phyloP scores from a whole-genome alignment of 2,329 filamentous ascomycete genomes.

The Xylaria sp. region DNA sequence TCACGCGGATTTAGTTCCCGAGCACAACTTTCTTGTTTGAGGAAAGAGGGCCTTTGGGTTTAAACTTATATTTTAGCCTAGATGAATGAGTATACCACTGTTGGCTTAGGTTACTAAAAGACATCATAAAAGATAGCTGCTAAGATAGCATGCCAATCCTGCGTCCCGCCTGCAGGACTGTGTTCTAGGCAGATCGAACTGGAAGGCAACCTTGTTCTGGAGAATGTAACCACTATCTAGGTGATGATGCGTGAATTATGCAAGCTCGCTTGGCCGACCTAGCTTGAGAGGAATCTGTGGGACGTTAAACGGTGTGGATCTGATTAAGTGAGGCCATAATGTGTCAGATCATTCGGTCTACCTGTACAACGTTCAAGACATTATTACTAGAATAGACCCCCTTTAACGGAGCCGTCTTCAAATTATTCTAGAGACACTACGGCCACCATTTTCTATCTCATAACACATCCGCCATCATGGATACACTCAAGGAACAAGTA shows the following conservation, averaged over 20 bases:
- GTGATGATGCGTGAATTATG: slow-evolving; percentile 4
- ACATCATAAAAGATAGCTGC: neutral
- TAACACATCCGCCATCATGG: slow-evolving; percentile 2
- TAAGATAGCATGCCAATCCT: neutral
- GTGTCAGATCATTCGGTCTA: neutral
- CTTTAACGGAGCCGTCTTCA: neutral
- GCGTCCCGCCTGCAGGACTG: neutral
- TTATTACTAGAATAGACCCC: slow-evolving; percentile 17
- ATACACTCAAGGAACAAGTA: slow-evolving; percentile 5
- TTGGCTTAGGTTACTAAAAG: neutral
- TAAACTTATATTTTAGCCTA: neutral
- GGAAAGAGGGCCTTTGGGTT: neutral
- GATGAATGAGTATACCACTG: no score
- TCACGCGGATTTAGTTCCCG: neutral
- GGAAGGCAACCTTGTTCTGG: neutral
- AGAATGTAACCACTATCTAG: neutral
- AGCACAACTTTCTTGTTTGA: neutral
- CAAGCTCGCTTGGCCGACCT: neutral
- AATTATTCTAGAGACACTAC: neutral
- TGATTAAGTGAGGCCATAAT: no score
- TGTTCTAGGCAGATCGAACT: neutral
- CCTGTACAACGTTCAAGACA: neutral
- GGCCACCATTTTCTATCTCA: neutral
- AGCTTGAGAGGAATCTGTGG: neutral
- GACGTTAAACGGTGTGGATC: neutral